Evolutionary conservation across 2,329 filamentous ascomycete species (phyloP).

Genomic region (Myriosclerotinia scirpicola): DNA sequence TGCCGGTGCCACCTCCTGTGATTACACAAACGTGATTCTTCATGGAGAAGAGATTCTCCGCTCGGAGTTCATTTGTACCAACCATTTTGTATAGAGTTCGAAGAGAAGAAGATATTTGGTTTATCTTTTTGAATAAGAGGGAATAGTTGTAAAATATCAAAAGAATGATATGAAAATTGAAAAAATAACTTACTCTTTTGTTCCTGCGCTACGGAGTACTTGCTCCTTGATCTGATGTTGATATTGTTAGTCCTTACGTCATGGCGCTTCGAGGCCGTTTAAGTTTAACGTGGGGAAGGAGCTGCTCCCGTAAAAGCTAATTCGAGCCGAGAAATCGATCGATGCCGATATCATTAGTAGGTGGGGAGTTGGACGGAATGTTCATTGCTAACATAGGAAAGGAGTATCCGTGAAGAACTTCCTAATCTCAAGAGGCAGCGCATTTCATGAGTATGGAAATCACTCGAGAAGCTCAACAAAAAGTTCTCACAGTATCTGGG

Average conservation of each 20-base stretch:
- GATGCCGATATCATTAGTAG: neutral
- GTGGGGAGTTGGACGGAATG: neutral
- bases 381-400: neutral
- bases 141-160: neutral
- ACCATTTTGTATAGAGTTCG: constrained; percentile 28
- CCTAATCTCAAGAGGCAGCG: neutral
- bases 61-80: constrained; percentile 32
- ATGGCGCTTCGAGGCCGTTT: constrained; percentile 6
- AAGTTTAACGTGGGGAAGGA: constrained; percentile 6
- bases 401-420: neutral
- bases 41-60: constrained; percentile 51
- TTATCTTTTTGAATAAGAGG: neutral
- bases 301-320: neutral
- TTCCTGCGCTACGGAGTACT: neutral
- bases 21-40: constrained; percentile 48
- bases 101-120: neutral
- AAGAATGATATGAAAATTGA: neutral
- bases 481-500: neutral
- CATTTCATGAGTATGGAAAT: neutral
- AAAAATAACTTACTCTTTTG: neutral
- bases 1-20: constrained; percentile 49
- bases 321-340: neutral
- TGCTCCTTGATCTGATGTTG: constrained; percentile 16
- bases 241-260: constrained; percentile 6
- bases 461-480: neutral